Evolutionary conservation across 2,329 filamentous ascomycete species (phyloP).

Genomic region (Talaromyces piceae): DNA sequence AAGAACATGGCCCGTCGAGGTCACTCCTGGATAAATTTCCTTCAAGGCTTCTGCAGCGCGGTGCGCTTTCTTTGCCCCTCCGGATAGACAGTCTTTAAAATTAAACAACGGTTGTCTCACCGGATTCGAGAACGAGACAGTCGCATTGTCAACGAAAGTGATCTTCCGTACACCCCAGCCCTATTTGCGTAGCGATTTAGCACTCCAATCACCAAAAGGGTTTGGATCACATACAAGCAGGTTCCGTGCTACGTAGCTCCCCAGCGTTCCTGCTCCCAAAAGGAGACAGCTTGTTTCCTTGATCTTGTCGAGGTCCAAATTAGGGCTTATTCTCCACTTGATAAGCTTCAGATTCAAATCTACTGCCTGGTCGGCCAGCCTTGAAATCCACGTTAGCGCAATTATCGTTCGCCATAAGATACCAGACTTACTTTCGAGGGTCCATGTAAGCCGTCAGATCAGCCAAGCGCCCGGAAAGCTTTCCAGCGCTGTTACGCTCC

Average conservation of each 20-base stretch:
- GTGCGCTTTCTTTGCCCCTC: slow-evolving; percentile 74
- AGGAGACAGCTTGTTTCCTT: slow-evolving; percentile 85
- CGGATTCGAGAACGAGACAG: slow-evolving; percentile 91
- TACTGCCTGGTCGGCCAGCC: slow-evolving; percentile 83
- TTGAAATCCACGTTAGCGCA: slow-evolving; percentile 13
- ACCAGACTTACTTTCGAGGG: slow-evolving; percentile 50
- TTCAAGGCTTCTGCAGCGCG: slow-evolving; percentile 72
- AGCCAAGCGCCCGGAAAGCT: slow-evolving; percentile 68
- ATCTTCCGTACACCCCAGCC: slow-evolving; percentile 95
- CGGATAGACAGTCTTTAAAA: slow-evolving; percentile 80
- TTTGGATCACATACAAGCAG: slow-evolving; percentile 50
- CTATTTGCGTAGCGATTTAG: slow-evolving; percentile 17
- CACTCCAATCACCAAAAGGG: background rate
- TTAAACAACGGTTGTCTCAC: slow-evolving; percentile 89
- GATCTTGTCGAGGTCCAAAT: slow-evolving; percentile 77
- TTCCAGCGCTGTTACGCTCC: slow-evolving; percentile 76
- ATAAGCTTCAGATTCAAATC: slow-evolving; percentile 96
- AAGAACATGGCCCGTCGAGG: slow-evolving; percentile 70
- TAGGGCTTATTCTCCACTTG: slow-evolving; percentile 94
- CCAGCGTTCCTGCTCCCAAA: slow-evolving; percentile 85
- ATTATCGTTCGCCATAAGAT: background rate
- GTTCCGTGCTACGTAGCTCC: slow-evolving; percentile 86
- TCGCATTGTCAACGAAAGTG: slow-evolving; percentile 89
- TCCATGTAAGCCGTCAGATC: slow-evolving; percentile 93
- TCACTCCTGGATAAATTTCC: slow-evolving; percentile 85